Evolutionary conservation across 2,329 filamentous ascomycete genomes (phyloP), one percentile per base, ranked within the genome.

Genomic region (Colletotrichum sojae): DNA sequence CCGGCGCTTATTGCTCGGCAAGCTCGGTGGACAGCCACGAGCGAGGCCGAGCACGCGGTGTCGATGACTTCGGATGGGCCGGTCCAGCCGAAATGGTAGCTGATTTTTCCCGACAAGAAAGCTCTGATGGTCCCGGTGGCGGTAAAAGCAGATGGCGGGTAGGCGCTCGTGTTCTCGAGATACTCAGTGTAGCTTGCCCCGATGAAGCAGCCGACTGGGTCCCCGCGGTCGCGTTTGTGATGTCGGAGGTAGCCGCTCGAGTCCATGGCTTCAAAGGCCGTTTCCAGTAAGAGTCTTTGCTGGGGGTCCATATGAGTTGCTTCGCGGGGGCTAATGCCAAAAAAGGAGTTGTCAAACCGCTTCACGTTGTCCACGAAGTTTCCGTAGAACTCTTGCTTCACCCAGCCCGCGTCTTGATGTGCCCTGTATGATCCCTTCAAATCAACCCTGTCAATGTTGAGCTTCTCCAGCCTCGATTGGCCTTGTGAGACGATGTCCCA

Each of bases 11-110:
- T 73, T 4, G 75, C 72, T 5, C 68, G 71, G 64, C 78, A 82
- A 1, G 79, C 80, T 6, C 63, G 63, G 56, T 82, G 73, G 5
- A 82, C 72, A 0, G 81, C 79, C 4, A 81, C 80, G 2, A 74
- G 65, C 0, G 79, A 80, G 0, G 80, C 76, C 1, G 79, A 81
- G 62, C 80, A 83, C 1, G 81, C 81, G 3, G 79, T 81, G 61
- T 83, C 79, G n/a, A 81, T 67, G 1, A 75, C 73, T 10, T 78
- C 56, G 2, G 75, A 74, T 0, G 80, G 81, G 0, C 81, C 80
- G 1, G 70, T 74, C 76, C 77, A 80, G 16, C 78, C 78, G 57
- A 80, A 82, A 52, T 72, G 73, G 59, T 82, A 76, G 43, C 71
- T n/a, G 18, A 83, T 67, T 20, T 73, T 74, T 12, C 81, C 81